Evolutionary conservation across 2,329 filamentous ascomycete genomes (phyloP), one percentile per base, ranked within the genome.

Genomic region (Fusarium albosuccineum): DNA sequence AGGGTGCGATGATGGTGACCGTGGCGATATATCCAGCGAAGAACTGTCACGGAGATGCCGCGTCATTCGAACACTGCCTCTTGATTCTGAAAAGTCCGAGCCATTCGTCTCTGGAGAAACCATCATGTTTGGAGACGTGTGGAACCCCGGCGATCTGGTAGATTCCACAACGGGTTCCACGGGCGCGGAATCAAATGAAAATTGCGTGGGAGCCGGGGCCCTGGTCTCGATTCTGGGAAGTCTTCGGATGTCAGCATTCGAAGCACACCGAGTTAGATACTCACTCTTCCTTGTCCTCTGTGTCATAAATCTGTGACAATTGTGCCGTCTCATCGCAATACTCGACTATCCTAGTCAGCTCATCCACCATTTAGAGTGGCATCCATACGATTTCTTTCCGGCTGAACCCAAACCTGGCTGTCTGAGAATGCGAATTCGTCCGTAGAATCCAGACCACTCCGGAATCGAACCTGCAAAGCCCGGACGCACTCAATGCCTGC

Each of bases 401-500:
- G 45, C 22, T 36, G 45, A 11, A 49, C 45, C 45, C 45, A 49
- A 3, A 49, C 30, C 11, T 49, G 45, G 13, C 7, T 49, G 11
- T 49, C 45, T 5, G 45, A 26, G 17, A 49, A 49, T 8, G 45
- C 45, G 7, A 22, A 49, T 4, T 49, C 45, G 3, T 49, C 45
- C 29, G 42, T 30, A 14, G 41, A 30, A n/a, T 67, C 65, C 1
- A 67, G 45, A 4, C 65, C 62, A 26, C 62, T 66, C 13, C 65
- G 65, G n/a, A 67, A 67, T 1, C 62, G 65, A 22, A 67, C 65
- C 13, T 67, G 62, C 8, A 67, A 55, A 5, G 62, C 57, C 3
- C 65, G 59, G 26, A 67, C 45, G 45, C 65, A 67, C 17, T 63
- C 62, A 27, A 67, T 66, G 1, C 62, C 62, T 11, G 62, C 65